Percentiles rank a stretch among this genome's conserved stretches.
phyloP scores from a whole-genome alignment of 164 flowering plant species.

The Stephania japonica region DNA sequence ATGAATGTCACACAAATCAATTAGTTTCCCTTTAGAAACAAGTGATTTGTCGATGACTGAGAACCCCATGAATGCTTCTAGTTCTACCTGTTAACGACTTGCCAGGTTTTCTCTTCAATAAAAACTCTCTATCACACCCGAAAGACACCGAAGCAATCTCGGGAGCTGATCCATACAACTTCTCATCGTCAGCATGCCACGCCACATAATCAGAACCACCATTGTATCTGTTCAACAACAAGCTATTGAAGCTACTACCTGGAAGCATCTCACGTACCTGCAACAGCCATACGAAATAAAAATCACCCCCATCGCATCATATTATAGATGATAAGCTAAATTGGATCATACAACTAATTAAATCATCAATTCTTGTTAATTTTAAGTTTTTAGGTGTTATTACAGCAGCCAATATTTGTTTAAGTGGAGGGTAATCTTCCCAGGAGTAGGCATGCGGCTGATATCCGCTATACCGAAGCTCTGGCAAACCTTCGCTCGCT shows the following conservation, averaged over 20 bases:
- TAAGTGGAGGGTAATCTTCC: constrained; percentile 80
- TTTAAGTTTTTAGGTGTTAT: constrained; percentile 11
- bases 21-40: background rate
- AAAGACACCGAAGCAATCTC: constrained; percentile 87
- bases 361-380: background rate
- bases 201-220: constrained; percentile 79
- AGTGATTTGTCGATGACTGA: background rate
- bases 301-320: too few species aligned
- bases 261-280: constrained; percentile 82
- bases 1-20: background rate
- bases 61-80: background rate
- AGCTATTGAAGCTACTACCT: constrained; percentile 77
- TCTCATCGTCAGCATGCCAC: constrained; percentile 98
- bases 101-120: constrained; percentile 56
- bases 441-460: constrained; percentile 71
- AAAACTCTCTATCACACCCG: constrained; percentile 87
- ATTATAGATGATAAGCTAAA: background rate
- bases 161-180: constrained; percentile 77
- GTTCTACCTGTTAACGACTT: constrained; percentile 36
- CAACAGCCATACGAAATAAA: background rate
- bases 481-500: constrained; percentile 59
- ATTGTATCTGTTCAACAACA: constrained; percentile 80
- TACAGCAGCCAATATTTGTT: constrained; percentile 53
- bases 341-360: background rate
- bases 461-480: constrained; percentile 76